Conservation (phyloP, 2,329 filamentous ascomycete genomes). For the Aspergillus tanneri region DNA sequence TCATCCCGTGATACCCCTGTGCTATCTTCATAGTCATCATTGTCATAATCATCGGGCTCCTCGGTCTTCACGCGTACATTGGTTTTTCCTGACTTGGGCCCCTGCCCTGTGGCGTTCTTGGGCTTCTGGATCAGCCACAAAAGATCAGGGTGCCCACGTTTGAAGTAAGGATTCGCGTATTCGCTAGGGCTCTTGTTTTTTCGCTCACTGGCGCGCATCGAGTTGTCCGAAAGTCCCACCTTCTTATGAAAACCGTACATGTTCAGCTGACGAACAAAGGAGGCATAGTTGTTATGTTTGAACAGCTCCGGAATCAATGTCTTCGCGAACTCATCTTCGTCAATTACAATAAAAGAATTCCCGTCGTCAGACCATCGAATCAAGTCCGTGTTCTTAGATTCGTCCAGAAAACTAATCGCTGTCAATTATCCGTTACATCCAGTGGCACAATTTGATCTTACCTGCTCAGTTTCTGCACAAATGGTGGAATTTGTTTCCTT, state of each 20-base stretch:
- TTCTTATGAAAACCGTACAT: slow-evolving; percentile 68
- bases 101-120: slow-evolving; percentile 64
- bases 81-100: slow-evolving; percentile 52
- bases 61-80: slow-evolving; percentile 49
- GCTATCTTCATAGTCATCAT: slow-evolving; percentile 58
- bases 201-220: slow-evolving; percentile 93
- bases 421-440: slow-evolving; percentile 13
- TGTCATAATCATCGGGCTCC: slow-evolving; percentile 62
- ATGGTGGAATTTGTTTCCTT: slow-evolving; percentile 92
- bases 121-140: slow-evolving; percentile 97
- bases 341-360: slow-evolving; percentile 92
- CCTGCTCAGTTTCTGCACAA: slow-evolving; percentile 98
- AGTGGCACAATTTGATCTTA: slow-evolving; percentile 34
- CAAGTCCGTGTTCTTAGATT: slow-evolving; percentile 86
- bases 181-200: slow-evolving; percentile 98
- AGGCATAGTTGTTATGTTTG: slow-evolving; percentile 78
- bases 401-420: slow-evolving; percentile 76
- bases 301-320: slow-evolving; percentile 72
- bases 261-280: slow-evolving; percentile 70
- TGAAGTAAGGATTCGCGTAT: slow-evolving; percentile 96
- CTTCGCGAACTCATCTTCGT: slow-evolving; percentile 85
- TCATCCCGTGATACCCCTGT: slow-evolving; percentile 33
- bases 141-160: slow-evolving; percentile 85
- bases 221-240: slow-evolving; percentile 90
- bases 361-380: slow-evolving; percentile 97